Percentiles rank a stretch among this genome's conserved stretches.
phyloP scores from a whole-genome alignment of 164 flowering plant species.

The Kalanchoe fedtschenkoi region DNA sequence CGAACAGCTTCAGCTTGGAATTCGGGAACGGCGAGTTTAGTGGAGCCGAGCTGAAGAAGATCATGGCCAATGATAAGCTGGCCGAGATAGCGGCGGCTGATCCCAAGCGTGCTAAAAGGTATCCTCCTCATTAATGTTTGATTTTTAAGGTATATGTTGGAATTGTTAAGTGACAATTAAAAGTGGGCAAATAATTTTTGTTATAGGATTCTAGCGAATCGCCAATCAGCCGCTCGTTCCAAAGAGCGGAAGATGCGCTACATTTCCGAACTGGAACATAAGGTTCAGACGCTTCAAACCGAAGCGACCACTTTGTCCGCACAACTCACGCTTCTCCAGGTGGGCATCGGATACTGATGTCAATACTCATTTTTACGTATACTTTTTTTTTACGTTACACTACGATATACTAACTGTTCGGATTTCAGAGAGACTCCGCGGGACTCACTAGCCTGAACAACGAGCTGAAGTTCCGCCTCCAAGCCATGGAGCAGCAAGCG shows the following conservation, averaged over 20 bases:
- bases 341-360: background rate
- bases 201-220: background rate
- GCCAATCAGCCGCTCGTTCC: constrained; percentile 8
- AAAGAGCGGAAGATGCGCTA: constrained; percentile 7
- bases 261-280: constrained; percentile 8
- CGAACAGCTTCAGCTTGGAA: constrained; percentile 3
- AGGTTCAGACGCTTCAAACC: constrained; percentile 1
- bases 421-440: constrained; percentile 5
- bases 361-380: background rate
- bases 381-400: background rate
- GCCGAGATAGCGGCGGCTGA: constrained; percentile 1
- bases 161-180: too few species aligned
- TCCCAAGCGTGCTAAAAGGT: constrained; percentile 8
- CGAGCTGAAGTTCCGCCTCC: constrained; percentile 6
- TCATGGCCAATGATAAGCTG: constrained; percentile 5
- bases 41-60: constrained; percentile 5
- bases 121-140: background rate
- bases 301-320: constrained; percentile 6
- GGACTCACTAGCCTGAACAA: constrained; percentile 4
- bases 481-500: constrained; percentile 7
- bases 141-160: too few species aligned
- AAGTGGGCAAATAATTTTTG: too few species aligned
- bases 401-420: background rate
- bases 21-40: constrained; percentile 4
- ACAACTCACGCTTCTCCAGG: constrained; percentile 3